Percentiles rank a stretch among this genome's conserved stretches.
phyloP scores from a whole-genome alignment of 257 asterid genomes.

The Jasminum sambac region DNA sequence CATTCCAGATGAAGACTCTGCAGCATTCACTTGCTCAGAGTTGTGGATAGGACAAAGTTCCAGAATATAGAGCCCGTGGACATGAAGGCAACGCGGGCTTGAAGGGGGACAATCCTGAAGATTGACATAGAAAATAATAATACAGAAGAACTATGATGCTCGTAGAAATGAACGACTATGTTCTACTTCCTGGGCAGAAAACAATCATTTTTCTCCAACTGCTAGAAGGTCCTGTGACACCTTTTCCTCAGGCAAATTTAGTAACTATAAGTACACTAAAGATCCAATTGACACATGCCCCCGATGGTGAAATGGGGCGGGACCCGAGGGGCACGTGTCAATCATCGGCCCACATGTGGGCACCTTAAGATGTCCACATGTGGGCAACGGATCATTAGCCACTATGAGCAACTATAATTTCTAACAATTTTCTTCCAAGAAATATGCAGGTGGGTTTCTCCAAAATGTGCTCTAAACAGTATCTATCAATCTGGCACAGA shows the following conservation, averaged over 20 bases:
- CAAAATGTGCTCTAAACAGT: not conserved
- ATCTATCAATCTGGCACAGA: not conserved
- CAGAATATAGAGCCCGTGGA: slow-evolving; percentile 89
- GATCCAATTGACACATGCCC: no score
- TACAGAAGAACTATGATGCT: not conserved
- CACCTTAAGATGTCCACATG: no score
- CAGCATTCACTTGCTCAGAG: slow-evolving; percentile 65
- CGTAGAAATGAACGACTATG: not conserved
- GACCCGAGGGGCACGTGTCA: no score
- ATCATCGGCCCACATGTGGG: no score
- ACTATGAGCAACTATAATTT: not conserved
- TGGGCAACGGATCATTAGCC: not conserved
- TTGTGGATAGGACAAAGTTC: slow-evolving; percentile 79
- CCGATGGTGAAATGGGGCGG: no score
- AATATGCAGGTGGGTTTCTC: not conserved
- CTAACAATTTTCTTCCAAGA: not conserved
- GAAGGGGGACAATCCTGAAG: slow-evolving; percentile 85
- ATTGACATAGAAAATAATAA: slow-evolving; percentile 3
- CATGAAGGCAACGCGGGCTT: slow-evolving; percentile 96
- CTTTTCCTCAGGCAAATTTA: not conserved
- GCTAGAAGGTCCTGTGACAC: not conserved
- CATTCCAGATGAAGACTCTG: not conserved
- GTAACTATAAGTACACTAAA: not conserved
- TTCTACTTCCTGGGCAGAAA: not conserved
- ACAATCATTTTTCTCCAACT: not conserved